Evolutionary conservation across 2,329 filamentous ascomycete species (phyloP).

Genomic region (Myriosclerotinia curreyana): DNA sequence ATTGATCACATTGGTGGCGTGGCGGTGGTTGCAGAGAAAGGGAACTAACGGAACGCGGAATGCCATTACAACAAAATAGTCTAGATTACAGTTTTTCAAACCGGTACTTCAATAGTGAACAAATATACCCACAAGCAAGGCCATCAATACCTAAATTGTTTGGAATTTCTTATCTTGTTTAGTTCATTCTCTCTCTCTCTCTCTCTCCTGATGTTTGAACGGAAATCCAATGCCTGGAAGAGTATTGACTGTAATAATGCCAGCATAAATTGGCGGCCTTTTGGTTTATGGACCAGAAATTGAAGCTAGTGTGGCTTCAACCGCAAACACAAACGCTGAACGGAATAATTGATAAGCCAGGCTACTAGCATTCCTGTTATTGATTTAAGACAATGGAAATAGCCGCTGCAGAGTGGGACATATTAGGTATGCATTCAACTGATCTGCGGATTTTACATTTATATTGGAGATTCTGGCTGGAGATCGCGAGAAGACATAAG

Average conservation of each 20-base stretch:
- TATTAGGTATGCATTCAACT: background rate
- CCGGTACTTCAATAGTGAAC: background rate
- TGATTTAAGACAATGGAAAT: background rate
- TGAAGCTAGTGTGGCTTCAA: background rate
- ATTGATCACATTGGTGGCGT: background rate
- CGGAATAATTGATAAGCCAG: no score
- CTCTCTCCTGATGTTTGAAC: background rate
- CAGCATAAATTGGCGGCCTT: background rate
- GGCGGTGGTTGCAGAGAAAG: slow-evolving; percentile 7
- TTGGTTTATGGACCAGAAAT: background rate
- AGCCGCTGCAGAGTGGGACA: background rate
- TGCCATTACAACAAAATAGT: slow-evolving; percentile 1
- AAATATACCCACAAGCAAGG: background rate
- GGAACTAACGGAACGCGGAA: background rate
- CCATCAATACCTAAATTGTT: background rate
- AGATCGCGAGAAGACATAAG: background rate
- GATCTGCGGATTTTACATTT: background rate
- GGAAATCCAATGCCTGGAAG: background rate
- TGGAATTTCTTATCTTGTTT: background rate
- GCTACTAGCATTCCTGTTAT: background rate
- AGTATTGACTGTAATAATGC: background rate
- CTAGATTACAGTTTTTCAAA: background rate
- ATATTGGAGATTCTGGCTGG: background rate
- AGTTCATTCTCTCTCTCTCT: background rate
- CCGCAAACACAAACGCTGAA: no score